phyloP scores from a whole-genome alignment of 257 asterid genomes.

The Ophiorrhiza pumila region DNA sequence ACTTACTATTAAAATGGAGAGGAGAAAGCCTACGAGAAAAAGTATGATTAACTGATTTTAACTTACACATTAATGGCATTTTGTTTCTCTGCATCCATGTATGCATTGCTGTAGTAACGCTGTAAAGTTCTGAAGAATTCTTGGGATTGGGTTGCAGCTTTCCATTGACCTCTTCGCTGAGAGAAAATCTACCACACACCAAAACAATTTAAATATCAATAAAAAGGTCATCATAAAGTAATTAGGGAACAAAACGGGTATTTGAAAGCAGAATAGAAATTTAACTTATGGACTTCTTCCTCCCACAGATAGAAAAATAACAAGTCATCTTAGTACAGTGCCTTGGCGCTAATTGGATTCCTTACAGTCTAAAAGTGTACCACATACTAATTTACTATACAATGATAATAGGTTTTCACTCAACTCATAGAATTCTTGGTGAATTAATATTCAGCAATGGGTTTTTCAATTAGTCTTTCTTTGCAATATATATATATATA shows the following conservation, averaged over 20 bases:
- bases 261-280: neutral
- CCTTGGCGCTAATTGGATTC: neutral
- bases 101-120: conserved; percentile 90
- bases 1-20: neutral
- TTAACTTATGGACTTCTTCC: neutral
- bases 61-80: conserved; percentile 94
- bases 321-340: neutral
- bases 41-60: neutral
- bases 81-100: conserved; percentile 91
- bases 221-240: neutral
- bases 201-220: conserved; percentile 17
- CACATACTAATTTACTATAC: no score
- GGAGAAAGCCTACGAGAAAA: neutral
- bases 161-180: conserved; percentile 96
- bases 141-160: conserved; percentile 95
- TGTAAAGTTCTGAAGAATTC: conserved; percentile 96
- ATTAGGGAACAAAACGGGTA: neutral
- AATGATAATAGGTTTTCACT: no score
- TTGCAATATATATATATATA: no score
- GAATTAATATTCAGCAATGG: no score
- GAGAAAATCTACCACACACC: conserved; percentile 68
- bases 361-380: neutral
- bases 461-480: no score
- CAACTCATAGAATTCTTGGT: no score
- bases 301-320: neutral